Evolutionary conservation across 2,329 filamentous ascomycete genomes (phyloP).

Genomic region (Diaporthe australafricana): DNA sequence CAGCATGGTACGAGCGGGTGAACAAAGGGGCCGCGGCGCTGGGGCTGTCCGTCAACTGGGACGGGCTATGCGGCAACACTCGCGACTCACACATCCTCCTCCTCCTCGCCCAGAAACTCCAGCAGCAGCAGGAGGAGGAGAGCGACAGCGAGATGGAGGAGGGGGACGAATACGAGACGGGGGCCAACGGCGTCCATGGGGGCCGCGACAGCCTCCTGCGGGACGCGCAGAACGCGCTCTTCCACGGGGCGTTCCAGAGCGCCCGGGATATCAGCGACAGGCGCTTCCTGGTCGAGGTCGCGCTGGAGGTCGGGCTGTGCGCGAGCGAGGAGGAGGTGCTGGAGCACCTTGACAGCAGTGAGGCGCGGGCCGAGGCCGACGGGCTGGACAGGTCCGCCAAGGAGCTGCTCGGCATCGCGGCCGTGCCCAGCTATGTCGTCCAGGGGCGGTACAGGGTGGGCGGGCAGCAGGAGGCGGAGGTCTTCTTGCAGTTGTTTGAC

Average conservation of each 20-base stretch:
- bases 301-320: conserved; percentile 46
- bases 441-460: conserved; percentile 76
- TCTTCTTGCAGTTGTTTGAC: conserved; percentile 76
- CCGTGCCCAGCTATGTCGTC: conserved; percentile 80
- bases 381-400: conserved; percentile 46
- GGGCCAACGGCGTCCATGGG: background rate
- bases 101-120: conserved; percentile 51
- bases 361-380: conserved; percentile 44
- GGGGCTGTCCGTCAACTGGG: conserved; percentile 54
- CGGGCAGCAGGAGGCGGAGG: conserved; percentile 75
- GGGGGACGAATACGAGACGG: too few species aligned
- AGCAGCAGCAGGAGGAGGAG: background rate
- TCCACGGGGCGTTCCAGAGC: conserved; percentile 54
- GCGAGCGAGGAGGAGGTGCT: conserved; percentile 36
- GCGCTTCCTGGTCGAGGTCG: conserved; percentile 51
- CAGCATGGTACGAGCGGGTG: conserved; percentile 47
- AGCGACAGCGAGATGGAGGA: background rate
- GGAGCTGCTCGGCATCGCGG: conserved; percentile 59
- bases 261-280: conserved; percentile 56
- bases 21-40: conserved; percentile 47
- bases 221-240: conserved; percentile 55
- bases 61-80: conserved; percentile 57
- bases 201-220: conserved; percentile 26
- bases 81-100: conserved; percentile 61
- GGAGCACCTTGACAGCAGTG: conserved; percentile 44